Percentiles rank a stretch among this genome's conserved stretches.
phyloP scores from a whole-genome alignment of 2,329 filamentous ascomycete genomes.

The Xylariaceae sp. region DNA sequence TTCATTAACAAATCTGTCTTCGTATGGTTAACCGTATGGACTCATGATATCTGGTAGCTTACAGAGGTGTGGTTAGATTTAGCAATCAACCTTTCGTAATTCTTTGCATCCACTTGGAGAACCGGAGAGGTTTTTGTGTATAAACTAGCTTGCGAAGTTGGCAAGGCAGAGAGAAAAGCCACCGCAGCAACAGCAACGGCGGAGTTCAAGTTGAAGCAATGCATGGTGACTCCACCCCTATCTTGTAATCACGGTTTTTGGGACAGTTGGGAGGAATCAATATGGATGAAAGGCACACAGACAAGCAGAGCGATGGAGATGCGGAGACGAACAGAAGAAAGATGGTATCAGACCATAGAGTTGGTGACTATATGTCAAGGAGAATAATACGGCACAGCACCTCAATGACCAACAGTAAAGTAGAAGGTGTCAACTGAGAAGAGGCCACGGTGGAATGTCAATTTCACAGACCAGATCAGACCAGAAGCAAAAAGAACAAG shows the following conservation, averaged over 20 bases:
- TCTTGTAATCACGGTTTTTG: slow-evolving; percentile 10
- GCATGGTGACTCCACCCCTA: slow-evolving; percentile 49
- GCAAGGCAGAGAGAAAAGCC: slow-evolving; percentile 69
- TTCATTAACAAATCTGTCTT: slow-evolving; percentile 4
- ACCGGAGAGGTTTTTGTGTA: slow-evolving; percentile 90
- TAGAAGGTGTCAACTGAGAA: slow-evolving; percentile 34
- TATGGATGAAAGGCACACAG: not conserved
- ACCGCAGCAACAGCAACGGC: slow-evolving; percentile 61
- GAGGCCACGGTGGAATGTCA: slow-evolving; percentile 53
- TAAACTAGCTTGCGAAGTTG: slow-evolving; percentile 69
- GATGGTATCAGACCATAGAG: slow-evolving; percentile 26
- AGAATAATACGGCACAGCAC: not conserved
- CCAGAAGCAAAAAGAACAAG: slow-evolving; percentile 21
- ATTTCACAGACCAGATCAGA: not conserved
- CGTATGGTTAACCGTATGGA: not conserved
- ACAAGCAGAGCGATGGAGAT: not conserved
- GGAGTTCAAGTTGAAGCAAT: slow-evolving; percentile 52
- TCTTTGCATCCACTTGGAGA: slow-evolving; percentile 78
- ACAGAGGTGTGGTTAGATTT: slow-evolving; percentile 93
- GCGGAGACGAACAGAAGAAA: slow-evolving; percentile 7
- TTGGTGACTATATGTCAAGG: slow-evolving; percentile 10
- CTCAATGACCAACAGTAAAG: not conserved
- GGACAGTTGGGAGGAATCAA: slow-evolving; percentile 10
- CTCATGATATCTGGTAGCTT: slow-evolving; percentile 32
- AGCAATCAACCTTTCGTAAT: slow-evolving; percentile 81